Evolutionary conservation across 768 basidiomycete genomes (phyloP), one percentile per base, ranked within the genome.

Genomic region (Baorangia bicolor): DNA sequence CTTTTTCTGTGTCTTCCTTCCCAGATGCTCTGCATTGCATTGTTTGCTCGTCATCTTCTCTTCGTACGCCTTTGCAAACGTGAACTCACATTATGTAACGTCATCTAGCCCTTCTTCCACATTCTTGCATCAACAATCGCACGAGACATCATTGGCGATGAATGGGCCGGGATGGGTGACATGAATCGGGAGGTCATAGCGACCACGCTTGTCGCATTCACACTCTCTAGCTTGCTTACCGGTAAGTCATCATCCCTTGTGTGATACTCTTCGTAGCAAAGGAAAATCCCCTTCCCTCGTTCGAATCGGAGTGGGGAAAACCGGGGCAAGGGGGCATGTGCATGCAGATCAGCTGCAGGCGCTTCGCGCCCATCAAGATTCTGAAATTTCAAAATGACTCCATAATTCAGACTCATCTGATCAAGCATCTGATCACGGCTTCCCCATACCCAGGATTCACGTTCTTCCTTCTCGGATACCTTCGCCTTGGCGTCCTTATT

Each of bases 131-230:
- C 79, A 33, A 81, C 80, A 31, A 95, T 98, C 42, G 84, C 88
- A 3, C 64, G 72, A 3, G 77, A 88, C 16, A 83, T 94, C 21
- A 61, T 62, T 16, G 66, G 66, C 12, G 60, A 68, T 31, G 56
- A 62, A 30, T 69, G 66, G 66, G 53, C 55, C 3, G 51, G 20
- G 4, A 49, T 89, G 10, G 84, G 88, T 57, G 81, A 82, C 25
- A 74, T 88, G 38, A 84, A 85, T 2, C 71, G 74, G 23, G 86
- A 86, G 25, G 80, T 97, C 52, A 81, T 98, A n/a, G 88, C 95
- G 0, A 99, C 96, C 0, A 98, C 95, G 0, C 81, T 98, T 59
- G 86, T 87, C 13, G 88, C 94, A 0, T 98, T 88, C 67, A 85
- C 94, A 0, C 76, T 98, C 47, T 93, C 90, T 39, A 89, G 93